phyloP scores from a whole-genome alignment of 768 basidiomycete genomes.

The Psilocybe azurescens region DNA sequence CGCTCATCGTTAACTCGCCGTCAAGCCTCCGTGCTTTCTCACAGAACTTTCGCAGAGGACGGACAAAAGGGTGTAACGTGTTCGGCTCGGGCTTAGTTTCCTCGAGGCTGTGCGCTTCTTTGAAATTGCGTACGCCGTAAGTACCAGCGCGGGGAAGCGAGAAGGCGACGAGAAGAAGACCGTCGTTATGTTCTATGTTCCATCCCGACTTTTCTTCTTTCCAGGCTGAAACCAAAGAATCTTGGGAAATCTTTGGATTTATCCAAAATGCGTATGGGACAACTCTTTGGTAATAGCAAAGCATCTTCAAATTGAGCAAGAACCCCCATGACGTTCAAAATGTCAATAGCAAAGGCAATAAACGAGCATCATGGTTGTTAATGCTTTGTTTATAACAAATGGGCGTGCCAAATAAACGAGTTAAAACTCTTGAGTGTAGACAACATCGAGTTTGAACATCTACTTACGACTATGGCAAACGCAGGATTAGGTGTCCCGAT shows the following conservation, averaged over 20 bases:
- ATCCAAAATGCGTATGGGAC: no score
- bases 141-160: background rate
- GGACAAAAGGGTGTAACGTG: background rate
- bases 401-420: conserved; percentile 5
- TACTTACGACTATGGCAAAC: conserved; percentile 46
- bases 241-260: no score
- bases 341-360: no score
- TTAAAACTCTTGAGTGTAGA: background rate
- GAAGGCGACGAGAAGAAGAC: background rate
- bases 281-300: no score
- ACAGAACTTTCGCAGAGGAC: background rate
- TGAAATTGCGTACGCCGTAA: no score
- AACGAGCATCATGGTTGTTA: no score
- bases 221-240: no score
- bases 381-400: conserved; percentile 7
- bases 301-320: no score
- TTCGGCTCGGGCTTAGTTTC: background rate
- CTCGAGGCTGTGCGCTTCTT: background rate
- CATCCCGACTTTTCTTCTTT: background rate
- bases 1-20: background rate
- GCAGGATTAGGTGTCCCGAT: conserved; percentile 92
- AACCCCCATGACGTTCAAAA: no score
- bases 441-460: conserved; percentile 2
- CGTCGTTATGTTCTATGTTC: background rate
- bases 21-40: background rate